Evolutionary conservation across 2,329 filamentous ascomycete genomes (phyloP), one percentile per base, ranked within the genome.

Genomic region (Cucurbitaria berberidis): DNA sequence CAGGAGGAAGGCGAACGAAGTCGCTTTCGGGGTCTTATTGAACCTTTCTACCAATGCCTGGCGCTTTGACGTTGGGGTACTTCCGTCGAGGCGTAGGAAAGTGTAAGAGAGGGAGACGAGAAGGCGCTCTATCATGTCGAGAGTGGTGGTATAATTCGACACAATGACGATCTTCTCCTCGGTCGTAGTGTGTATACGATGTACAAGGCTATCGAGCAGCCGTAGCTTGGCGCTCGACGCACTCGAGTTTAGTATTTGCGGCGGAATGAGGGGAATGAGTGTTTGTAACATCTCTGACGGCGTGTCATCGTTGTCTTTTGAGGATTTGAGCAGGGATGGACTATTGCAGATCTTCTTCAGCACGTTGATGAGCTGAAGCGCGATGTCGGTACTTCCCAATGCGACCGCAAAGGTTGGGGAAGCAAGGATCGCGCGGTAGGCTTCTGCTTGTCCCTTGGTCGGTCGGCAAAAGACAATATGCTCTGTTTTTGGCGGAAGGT

Each of bases 331-430:
- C 9, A 90, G 74, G 0, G 81, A 84, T 1, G 88, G 88, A 58
- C 86, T 87, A 68, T 90, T 90, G 78, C 88, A 90, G 16, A 89
- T 80, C 69, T 90, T 90, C 75, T 90, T 90, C 16, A 91, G 76
- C 16, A 90, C 80, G 15, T 85, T 90, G 65, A 90, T 90, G 13
- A 90, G 82, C 63, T 89, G 85, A 2, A 91, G 77, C 2, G 86
- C 83, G 41, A 82, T 81, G 44, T 89, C 85, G 1, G 82, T 78
- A 57, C 81, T 87, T 13, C 86, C 85, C 44, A 89, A 75, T 8
- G 85, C 84, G 27, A 78, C 80, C 44, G 84, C 81, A 61, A 89
- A 89, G 5, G 85, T 77, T 0, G 85, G 84, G 1, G 87, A 89
- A 8, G 81, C 78, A n/a, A 90, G 77, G 30, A 90, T 84, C 51